phyloP scores from a whole-genome alignment of 805 yeast species.

The Myxozyma kluyveri region DNA sequence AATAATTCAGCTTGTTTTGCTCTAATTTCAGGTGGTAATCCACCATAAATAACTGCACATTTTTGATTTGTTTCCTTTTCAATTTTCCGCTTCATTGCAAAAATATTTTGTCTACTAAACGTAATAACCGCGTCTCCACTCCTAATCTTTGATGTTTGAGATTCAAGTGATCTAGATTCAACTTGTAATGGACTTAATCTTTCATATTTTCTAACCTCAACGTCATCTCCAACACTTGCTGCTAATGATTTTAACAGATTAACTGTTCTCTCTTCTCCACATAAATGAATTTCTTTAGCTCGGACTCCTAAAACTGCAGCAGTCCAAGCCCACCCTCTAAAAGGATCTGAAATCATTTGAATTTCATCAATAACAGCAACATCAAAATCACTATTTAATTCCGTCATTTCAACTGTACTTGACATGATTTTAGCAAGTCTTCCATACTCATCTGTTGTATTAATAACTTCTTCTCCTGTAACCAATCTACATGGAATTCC shows the following conservation, averaged over 20 bases:
- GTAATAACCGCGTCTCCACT: constrained; percentile 89
- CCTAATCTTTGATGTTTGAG: constrained; percentile 44
- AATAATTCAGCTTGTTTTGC: constrained; percentile 77
- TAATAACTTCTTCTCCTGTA: constrained; percentile 93
- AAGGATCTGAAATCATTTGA: constrained; percentile 82
- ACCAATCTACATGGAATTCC: constrained; percentile 74
- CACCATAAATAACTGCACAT: constrained; percentile 92
- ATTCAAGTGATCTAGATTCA: constrained; percentile 40
- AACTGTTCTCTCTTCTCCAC: constrained; percentile 91
- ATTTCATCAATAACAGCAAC: constrained; percentile 93
- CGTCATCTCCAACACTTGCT: constrained; percentile 71
- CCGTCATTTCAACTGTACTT: constrained; percentile 93
- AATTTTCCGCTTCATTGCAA: constrained; percentile 65
- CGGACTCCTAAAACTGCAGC: constrained; percentile 81
- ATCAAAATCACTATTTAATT: constrained; percentile 65
- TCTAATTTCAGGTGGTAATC: constrained; percentile 92
- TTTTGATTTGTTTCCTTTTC: constrained; percentile 60
- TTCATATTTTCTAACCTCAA: constrained; percentile 66
- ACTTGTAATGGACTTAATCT: constrained; percentile 71
- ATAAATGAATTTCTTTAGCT: constrained; percentile 82
- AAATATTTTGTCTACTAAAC: constrained; percentile 71
- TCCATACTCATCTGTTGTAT: constrained; percentile 64
- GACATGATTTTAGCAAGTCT: constrained; percentile 71
- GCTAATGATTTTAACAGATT: constrained; percentile 60
- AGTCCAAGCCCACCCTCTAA: constrained; percentile 93